Base-by-base conservation (phyloP, 345 rosid genomes). In the Salix udensis region DNA sequence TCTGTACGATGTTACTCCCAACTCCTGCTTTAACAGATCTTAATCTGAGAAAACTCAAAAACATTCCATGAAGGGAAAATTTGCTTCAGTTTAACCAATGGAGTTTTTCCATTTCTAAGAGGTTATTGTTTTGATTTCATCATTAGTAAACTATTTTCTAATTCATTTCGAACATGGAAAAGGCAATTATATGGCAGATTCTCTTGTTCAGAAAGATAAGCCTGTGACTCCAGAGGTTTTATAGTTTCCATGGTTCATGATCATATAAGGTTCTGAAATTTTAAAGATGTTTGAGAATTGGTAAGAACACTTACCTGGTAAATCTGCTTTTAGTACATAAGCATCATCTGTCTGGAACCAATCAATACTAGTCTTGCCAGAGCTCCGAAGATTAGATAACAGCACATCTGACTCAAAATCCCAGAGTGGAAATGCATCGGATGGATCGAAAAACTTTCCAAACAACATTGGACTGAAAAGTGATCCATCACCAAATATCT, bases 371-470 rank as follows among this genome's bases (percentile, higher is more conserved):
- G 83, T 87, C 84, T 88, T 88, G 80, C 93, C 88, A 12, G 84
- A 77, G 79, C 82, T 91, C 79, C 89, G 85, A 39, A 91, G 89
- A 81, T 79, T 80, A 28, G 83, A 79, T 14, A 90, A 73, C 79
- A 94, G 75, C 67, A 86, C 77, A 24, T 89, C 90, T 0, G 97
- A 86, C 42, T 92, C 93, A 61, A 91, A 88, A 23, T 94, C 98
- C 98, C 98, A 92, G 7, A 94, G 74, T 0, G 97, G 95, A 86
- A 94, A 94, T 3, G 98, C 98, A 79, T 94, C 97, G 6, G 90
- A 92, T 2, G 97, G 97, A 88, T 94, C 98, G 42, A 94, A 94
- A 81, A 82, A 94, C 68, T 94, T 92, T 8, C 97, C 91, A 26
- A 92, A 94, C 86, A 92, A 81, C 70, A 89, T 82, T 2, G 98